Evolutionary conservation across 192 early-diverging fungal species (phyloP).

Genomic region (Entophlyctis luteolus): DNA sequence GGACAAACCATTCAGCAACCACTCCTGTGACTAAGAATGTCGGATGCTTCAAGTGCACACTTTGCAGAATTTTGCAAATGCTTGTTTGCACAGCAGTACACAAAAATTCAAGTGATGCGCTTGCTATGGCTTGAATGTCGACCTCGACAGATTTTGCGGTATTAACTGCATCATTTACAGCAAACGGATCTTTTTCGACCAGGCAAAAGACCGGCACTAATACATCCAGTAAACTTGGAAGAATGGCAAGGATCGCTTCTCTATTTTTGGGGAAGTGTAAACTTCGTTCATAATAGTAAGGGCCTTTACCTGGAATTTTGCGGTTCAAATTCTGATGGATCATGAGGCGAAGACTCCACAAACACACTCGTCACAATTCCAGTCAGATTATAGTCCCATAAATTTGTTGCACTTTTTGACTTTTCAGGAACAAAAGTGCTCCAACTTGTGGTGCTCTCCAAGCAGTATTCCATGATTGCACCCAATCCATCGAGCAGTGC

Average conservation of each 20-base stretch:
- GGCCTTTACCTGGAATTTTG: slow-evolving; percentile 17
- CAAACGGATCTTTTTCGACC: slow-evolving; percentile 19
- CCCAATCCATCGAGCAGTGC: slow-evolving; percentile 56
- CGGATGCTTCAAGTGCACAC: slow-evolving; percentile 49
- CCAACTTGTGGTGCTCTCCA: slow-evolving; percentile 32
- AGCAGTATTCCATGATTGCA: slow-evolving; percentile 50
- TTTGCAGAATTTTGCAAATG: slow-evolving; percentile 51
- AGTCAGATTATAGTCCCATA: slow-evolving; percentile 27
- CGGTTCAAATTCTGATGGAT: background rate
- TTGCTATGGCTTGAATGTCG: background rate
- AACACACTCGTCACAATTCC: slow-evolving; percentile 24
- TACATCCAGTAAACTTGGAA: slow-evolving; percentile 28
- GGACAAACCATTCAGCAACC: slow-evolving; percentile 60
- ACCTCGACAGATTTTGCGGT: background rate
- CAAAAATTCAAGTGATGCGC: slow-evolving; percentile 41
- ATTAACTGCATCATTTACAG: background rate
- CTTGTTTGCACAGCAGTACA: slow-evolving; percentile 40
- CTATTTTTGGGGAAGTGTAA: background rate
- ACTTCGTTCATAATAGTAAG: background rate
- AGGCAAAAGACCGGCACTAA: slow-evolving; percentile 26
- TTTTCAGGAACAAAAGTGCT: slow-evolving; percentile 8
- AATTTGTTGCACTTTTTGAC: slow-evolving; percentile 1
- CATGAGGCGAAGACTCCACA: background rate
- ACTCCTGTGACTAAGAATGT: slow-evolving; percentile 60
- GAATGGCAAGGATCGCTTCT: slow-evolving; percentile 28